phyloP scores from a whole-genome alignment of 2,329 filamentous ascomycete species.

The Talaromyces sp. region DNA sequence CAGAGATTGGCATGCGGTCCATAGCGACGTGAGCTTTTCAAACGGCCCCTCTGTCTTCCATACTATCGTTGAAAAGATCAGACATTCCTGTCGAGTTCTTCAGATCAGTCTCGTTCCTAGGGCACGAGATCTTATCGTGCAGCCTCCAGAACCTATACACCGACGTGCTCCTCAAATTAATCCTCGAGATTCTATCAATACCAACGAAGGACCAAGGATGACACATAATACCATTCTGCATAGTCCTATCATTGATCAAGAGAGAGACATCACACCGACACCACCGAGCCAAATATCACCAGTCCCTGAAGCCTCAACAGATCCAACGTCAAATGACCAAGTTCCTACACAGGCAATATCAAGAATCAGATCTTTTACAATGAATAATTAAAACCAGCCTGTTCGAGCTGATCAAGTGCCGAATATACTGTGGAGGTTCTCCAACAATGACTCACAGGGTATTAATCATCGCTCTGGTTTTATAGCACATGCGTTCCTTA shows the following conservation, averaged over 20 bases:
- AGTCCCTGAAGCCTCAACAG: background rate
- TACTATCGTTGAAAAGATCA: slow-evolving; percentile 15
- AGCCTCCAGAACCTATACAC: background rate
- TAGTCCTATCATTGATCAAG: background rate
- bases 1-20: slow-evolving; percentile 22
- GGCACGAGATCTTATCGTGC: background rate
- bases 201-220: background rate
- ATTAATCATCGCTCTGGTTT: slow-evolving; percentile 24
- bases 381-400: background rate
- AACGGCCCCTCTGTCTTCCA: slow-evolving; percentile 17
- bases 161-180: background rate
- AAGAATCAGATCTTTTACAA: slow-evolving; percentile 10
- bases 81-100: background rate
- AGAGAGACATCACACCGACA: background rate
- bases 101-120: slow-evolving; percentile 1
- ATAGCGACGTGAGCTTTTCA: slow-evolving; percentile 19
- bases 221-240: background rate
- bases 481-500: slow-evolving; percentile 25
- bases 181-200: background rate
- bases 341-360: background rate
- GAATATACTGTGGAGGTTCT: slow-evolving; percentile 31
- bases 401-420: slow-evolving; percentile 18
- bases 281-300: background rate
- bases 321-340: background rate
- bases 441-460: slow-evolving; percentile 27